Conservation (phyloP, 1,284 basidiomycete species). For the Phylloboletellus chloephorus region DNA sequence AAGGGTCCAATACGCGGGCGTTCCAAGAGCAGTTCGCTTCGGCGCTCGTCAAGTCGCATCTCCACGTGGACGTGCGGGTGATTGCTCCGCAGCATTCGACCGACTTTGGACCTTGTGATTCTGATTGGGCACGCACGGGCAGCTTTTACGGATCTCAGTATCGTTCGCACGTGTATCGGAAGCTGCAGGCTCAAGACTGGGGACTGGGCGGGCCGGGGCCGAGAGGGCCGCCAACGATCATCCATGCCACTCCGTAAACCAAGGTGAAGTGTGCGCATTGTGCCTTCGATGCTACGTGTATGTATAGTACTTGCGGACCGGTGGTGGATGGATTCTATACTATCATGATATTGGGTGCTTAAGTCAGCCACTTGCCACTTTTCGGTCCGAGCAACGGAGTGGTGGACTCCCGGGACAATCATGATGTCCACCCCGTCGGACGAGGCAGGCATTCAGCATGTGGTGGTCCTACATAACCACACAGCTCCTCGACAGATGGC, state of each 20-base stretch:
- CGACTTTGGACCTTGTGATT: constrained; percentile 23
- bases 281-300: constrained; percentile 11
- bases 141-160: constrained; percentile 30
- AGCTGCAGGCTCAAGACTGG: constrained; percentile 29
- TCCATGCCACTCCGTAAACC: constrained; percentile 24
- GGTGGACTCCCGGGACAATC: too few relatives aligned
- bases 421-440: too few relatives aligned
- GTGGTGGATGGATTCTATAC: constrained; percentile 1
- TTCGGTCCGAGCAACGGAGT: background rate
- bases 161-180: constrained; percentile 30
- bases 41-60: constrained; percentile 25
- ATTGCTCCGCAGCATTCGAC: constrained; percentile 13
- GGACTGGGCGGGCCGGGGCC: constrained; percentile 19
- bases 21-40: constrained; percentile 28
- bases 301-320: constrained; percentile 3
- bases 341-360: background rate
- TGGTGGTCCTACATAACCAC: too few relatives aligned
- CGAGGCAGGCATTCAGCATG: too few relatives aligned
- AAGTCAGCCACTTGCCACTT: too few relatives aligned
- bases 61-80: constrained; percentile 26
- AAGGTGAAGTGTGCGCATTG: constrained; percentile 1
- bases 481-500: too few relatives aligned
- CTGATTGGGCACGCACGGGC: constrained; percentile 26
- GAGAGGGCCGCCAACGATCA: constrained; percentile 25
- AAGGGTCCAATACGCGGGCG: constrained; percentile 20